Evolutionary conservation across 164 flowering plant species (phyloP).

Genomic region (grape (Vitis vinifera)): ASM3070453v1 NC_081808.1:18076001-18076500

Average conservation of each 20-base stretch:
- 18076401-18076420: too few relatives aligned
- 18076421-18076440: too few relatives aligned
- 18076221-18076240: not conserved
- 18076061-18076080: conserved; percentile 90
- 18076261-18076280: not conserved
- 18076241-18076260: not conserved
- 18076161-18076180: not conserved
- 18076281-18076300: not conserved
- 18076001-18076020: not conserved
- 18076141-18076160: conserved; percentile 53
- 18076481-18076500: too few relatives aligned
- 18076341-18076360: too few relatives aligned
- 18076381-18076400: too few relatives aligned
- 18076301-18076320: not conserved
- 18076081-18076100: conserved; percentile 97
- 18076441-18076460: too few relatives aligned
- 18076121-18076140: conserved; percentile 96
- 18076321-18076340: not conserved
- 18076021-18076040: not conserved
- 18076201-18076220: not conserved
- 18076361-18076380: too few relatives aligned
- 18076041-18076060: conserved; percentile 56
- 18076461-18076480: too few relatives aligned
- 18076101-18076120: conserved; percentile 91
- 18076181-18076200: not conserved